A percentile compares a stretch with the other conserved stretches of the same genome.
These are phyloP conservation scores for Mortierella sp. DNA, from an alignment of 371 early-diverging fungal species.

Conservation along the genomic window DNA sequence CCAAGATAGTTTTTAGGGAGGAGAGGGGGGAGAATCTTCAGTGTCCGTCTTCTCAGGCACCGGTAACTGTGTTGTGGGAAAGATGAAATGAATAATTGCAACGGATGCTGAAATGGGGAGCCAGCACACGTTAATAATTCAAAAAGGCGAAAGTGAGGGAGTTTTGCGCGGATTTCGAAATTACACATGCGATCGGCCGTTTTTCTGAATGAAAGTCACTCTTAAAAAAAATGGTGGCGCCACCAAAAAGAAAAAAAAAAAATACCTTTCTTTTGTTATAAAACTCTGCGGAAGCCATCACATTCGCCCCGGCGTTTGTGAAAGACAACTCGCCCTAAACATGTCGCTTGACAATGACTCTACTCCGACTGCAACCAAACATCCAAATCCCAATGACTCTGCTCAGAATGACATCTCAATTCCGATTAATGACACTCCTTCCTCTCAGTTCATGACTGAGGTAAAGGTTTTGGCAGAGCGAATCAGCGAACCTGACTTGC, in stretches of 20 bases:
- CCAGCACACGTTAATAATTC: not conserved
- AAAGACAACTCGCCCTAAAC: not conserved
- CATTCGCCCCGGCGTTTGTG: not conserved
- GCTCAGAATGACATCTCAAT: not conserved
- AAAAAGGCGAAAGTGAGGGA: not conserved
- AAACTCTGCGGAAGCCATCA: not conserved
- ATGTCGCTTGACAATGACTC: not conserved
- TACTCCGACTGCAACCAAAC: not conserved
- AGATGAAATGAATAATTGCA: not conserved
- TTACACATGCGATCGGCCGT: constrained; percentile 12
- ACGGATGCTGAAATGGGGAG: not conserved
- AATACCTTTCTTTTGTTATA: not conserved
- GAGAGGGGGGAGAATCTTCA: not conserved
- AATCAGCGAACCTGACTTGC: constrained; percentile 15
- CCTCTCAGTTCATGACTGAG: constrained; percentile 13
- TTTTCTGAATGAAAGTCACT: constrained; percentile 3
- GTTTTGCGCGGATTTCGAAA: not conserved
- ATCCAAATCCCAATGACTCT: not conserved
- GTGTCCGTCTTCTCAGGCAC: not conserved
- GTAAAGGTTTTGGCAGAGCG: constrained; percentile 11
- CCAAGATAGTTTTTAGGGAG: not conserved
- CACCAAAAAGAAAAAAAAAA: not conserved
- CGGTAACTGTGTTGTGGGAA: not conserved
- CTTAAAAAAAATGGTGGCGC: constrained; percentile 37
- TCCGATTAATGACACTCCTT: constrained; percentile 15